phyloP scores from a whole-genome alignment of 2,329 filamentous ascomycete genomes.

The Calonectria leucothoes region DNA sequence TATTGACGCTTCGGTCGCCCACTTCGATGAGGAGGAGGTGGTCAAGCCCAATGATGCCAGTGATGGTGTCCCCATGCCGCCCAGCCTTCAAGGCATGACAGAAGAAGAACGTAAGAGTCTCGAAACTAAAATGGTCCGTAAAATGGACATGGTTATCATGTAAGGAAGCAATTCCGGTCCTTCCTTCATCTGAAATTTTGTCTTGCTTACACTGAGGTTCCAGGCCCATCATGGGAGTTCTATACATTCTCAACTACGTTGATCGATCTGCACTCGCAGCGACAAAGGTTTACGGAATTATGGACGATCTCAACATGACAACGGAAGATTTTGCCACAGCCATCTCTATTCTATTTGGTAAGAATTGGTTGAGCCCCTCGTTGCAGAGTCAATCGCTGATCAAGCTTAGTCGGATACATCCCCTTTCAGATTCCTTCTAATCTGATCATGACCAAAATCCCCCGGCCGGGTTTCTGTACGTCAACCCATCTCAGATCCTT shows the following conservation, averaged over 20 bases:
- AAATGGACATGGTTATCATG: slow-evolving; percentile 5
- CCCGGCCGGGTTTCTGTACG: slow-evolving; percentile 52
- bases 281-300: slow-evolving; percentile 54
- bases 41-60: not conserved
- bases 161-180: not conserved
- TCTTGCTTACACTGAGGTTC: not conserved
- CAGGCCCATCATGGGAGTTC: slow-evolving; percentile 40
- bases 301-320: slow-evolving; percentile 51
- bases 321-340: slow-evolving; percentile 51
- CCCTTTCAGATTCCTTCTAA: slow-evolving; percentile 54
- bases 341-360: slow-evolving; percentile 56
- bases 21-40: not conserved
- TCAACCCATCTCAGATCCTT: not conserved
- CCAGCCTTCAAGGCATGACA: not conserved
- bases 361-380: no score
- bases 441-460: slow-evolving; percentile 59
- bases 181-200: accelerated
- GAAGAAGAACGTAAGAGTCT: not conserved
- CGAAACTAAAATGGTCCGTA: not conserved
- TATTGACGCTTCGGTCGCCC: not conserved
- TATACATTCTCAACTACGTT: slow-evolving; percentile 55
- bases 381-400: not conserved
- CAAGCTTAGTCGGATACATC: not conserved
- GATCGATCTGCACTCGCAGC: slow-evolving; percentile 52
- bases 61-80: not conserved